These are phyloP conservation scores for Isatis lusitanica DNA, from an alignment of 441 rosid species.

Conservation along the genomic window DNA sequence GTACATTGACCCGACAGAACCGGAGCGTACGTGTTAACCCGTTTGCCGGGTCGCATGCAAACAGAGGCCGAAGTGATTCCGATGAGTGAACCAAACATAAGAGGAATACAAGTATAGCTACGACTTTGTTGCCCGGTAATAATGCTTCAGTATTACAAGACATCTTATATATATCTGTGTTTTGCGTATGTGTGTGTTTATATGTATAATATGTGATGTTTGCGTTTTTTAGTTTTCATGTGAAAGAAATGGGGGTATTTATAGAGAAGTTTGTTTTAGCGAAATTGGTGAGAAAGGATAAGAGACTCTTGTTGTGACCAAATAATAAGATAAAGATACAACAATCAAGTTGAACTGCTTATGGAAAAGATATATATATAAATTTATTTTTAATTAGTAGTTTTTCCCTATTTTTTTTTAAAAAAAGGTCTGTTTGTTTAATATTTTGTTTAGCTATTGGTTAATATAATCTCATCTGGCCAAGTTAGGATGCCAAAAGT, in stretches of 20 bases:
- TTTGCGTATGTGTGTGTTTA: constrained; percentile 1
- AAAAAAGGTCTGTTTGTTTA: not conserved
- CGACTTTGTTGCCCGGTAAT: constrained; percentile 11
- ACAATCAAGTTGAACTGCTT: constrained; percentile 19
- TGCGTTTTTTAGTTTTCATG: constrained; percentile 16
- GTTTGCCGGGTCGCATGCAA: constrained; percentile 84
- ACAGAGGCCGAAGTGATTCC: constrained; percentile 52
- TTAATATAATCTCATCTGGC: too few relatives aligned
- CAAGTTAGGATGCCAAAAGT: not conserved
- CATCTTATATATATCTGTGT: constrained; percentile 5
- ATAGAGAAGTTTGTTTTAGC: constrained; percentile 24
- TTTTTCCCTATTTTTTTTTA: not conserved
- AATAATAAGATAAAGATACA: constrained; percentile 24
- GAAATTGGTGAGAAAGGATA: constrained; percentile 26
- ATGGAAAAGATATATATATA: not conserved
- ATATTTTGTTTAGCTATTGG: too few relatives aligned
- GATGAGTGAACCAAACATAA: constrained; percentile 16
- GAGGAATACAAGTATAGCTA: constrained; percentile 16
- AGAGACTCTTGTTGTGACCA: constrained; percentile 29
- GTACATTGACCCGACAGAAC: constrained; percentile 50
- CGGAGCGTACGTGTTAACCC: constrained; percentile 52
- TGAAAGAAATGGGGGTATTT: constrained; percentile 29
- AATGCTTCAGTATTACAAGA: constrained; percentile 19
- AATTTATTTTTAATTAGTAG: too few relatives aligned
- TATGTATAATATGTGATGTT: constrained; percentile 12